Conservation (phyloP, 2,329 filamentous ascomycete species). For the Arthroderma sp. region DNA sequence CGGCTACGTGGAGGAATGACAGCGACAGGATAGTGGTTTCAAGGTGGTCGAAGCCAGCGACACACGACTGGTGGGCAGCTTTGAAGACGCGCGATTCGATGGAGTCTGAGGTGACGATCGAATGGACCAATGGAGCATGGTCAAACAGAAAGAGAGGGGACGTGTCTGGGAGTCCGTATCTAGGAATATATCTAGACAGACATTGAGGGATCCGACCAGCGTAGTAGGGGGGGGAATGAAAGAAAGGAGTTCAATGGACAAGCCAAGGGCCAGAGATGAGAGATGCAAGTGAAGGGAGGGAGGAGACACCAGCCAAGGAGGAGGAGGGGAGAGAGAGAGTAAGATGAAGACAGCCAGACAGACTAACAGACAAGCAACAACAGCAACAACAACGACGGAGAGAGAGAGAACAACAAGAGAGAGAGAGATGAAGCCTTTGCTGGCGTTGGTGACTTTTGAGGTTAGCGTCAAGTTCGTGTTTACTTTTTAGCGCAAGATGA, state of each 20-base stretch:
- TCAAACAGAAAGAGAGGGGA: constrained; percentile 2
- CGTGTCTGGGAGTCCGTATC: no score
- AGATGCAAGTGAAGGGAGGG: background rate
- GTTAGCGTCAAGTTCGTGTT: no score
- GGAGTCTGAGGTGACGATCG: constrained; percentile 1
- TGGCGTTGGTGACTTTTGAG: no score
- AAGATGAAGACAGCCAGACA: background rate
- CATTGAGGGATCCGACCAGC: no score
- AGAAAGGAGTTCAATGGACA: constrained; percentile 3
- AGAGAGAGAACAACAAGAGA: background rate
- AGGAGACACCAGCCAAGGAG: background rate
- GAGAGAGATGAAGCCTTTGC: background rate
- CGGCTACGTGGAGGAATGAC: background rate
- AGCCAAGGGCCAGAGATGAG: constrained; percentile 1
- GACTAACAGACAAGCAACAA: background rate
- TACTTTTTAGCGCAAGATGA: no score
- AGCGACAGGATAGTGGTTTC: background rate
- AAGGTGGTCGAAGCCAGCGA: constrained; percentile 8
- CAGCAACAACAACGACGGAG: background rate
- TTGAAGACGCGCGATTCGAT: constrained; percentile 1
- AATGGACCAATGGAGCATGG: constrained; percentile 10
- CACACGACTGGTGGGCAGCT: constrained; percentile 4
- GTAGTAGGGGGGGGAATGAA: background rate
- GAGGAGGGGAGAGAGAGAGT: background rate
- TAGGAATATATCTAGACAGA: no score